Evolutionary conservation across 768 basidiomycete genomes (phyloP).

Genomic region (Suillus ampliporus): DNA sequence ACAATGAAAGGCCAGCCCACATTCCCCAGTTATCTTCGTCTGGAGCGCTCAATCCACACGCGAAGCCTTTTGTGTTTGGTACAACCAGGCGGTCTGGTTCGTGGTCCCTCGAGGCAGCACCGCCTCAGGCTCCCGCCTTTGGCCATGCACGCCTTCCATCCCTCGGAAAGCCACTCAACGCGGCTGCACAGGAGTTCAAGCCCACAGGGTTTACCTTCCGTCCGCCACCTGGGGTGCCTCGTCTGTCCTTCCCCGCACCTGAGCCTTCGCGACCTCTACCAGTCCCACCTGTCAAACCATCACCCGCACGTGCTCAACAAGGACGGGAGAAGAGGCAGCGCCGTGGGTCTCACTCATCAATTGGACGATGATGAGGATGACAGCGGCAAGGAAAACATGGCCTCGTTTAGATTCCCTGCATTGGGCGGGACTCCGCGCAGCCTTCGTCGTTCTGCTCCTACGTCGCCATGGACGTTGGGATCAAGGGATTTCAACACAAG

Average conservation of each 20-base stretch:
- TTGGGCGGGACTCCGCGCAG: slow-evolving; percentile 54
- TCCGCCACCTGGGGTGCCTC: slow-evolving; percentile 69
- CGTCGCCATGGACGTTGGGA: slow-evolving; percentile 40
- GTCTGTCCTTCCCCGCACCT: slow-evolving; percentile 47
- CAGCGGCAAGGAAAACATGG: slow-evolving; percentile 63
- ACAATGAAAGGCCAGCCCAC: slow-evolving; percentile 22
- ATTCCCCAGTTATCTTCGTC: slow-evolving; percentile 23
- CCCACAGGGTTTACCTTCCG: slow-evolving; percentile 79
- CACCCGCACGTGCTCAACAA: slow-evolving; percentile 47
- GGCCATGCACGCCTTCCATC: slow-evolving; percentile 49
- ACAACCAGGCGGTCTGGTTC: slow-evolving; percentile 41
- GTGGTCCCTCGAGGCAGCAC: slow-evolving; percentile 35
- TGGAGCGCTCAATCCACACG: slow-evolving; percentile 70
- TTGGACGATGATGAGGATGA: slow-evolving; percentile 47
- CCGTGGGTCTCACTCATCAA: slow-evolving; percentile 48
- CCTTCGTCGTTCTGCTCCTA: slow-evolving; percentile 52
- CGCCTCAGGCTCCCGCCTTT: slow-evolving; percentile 43
- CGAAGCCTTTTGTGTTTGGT: slow-evolving; percentile 87
- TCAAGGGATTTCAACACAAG: slow-evolving; percentile 26
- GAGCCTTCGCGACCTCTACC: slow-evolving; percentile 47
- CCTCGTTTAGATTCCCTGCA: slow-evolving; percentile 78
- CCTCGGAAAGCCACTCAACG: slow-evolving; percentile 75
- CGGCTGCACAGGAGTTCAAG: slow-evolving; percentile 81
- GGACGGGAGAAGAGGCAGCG: slow-evolving; percentile 84
- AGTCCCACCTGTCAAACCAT: slow-evolving; percentile 35